Base-by-base conservation (phyloP, 1,139 yeast species). In the Yamadazyma friedrichii region DNA sequence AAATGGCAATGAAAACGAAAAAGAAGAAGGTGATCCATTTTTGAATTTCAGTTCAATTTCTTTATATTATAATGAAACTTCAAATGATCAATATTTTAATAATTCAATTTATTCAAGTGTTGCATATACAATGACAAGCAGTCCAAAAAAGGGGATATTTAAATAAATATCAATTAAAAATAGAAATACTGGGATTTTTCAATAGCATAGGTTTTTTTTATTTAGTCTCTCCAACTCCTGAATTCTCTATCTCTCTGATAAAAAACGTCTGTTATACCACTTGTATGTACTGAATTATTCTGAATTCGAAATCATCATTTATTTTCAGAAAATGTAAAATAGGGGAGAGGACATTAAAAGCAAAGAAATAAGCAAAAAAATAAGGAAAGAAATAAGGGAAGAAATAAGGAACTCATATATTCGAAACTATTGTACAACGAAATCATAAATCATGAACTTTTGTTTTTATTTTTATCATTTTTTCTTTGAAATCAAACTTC, bases 21-120 rank as follows among this genome's bases (percentile, higher is more conserved):
- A 29, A 31, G 28, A 35, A 25, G 15, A 63, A 58, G 55, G 59
- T 40, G 96, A 91, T 62, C 97, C 97, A 12, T 93, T 93, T 63
- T 84, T 81, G 41, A 82, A 82, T 54, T 93, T 93, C 66, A 88
- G 84, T 55, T 89, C 97, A 0, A 88, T 93, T 53, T 88, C 96
- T 3, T 70, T 93, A 54, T 88, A 88, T 54, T 93, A 89, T 58
- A 85, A 77, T 42, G 84, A 79, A 37, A 70, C 65, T 32, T 15
- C 34, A 11, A 39, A 39, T 34, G 51, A 48, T 15, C 53, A 49
- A 26, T 51, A 53, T 37, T 55, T 53, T 15, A 72, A 67, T 33
- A 64, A 69, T 39, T 64, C 77, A 1, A 65, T 76, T 55, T 79
- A 78, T 52, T 84, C 88, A 3, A 83, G 82, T 50, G 79, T 85